Conservation (phyloP, 1,284 basidiomycete genomes). For the Cerioporus squamosus region DNA sequence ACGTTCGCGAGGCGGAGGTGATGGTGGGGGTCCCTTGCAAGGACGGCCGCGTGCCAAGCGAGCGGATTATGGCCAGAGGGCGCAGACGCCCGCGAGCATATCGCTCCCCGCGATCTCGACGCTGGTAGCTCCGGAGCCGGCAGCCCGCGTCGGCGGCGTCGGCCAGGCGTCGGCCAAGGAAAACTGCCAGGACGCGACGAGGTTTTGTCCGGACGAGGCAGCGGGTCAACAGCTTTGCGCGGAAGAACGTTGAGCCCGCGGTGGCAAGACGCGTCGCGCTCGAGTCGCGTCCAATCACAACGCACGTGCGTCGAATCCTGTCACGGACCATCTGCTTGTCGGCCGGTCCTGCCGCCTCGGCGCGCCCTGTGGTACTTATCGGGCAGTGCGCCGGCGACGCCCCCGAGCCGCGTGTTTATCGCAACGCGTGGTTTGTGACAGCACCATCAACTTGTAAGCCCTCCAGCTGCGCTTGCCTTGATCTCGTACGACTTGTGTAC, state of each 20-base stretch:
- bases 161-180: not conserved
- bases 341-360: no score
- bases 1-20: constrained; percentile 10
- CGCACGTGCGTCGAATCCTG: constrained; percentile 13
- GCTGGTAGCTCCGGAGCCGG: no score
- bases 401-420: no score
- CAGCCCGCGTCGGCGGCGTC: no score
- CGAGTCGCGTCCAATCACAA: constrained; percentile 15
- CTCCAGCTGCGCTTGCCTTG: no score
- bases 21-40: not conserved
- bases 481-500: no score
- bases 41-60: constrained; percentile 18
- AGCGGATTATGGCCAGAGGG: not conserved
- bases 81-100: not conserved
- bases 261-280: not conserved
- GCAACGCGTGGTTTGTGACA: no score
- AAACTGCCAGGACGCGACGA: not conserved
- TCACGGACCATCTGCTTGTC: not conserved
- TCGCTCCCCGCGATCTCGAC: not conserved
- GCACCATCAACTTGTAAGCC: no score
- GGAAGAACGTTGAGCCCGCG: not conserved
- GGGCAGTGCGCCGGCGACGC: no score
- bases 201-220: no score
- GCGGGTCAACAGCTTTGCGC: not conserved
- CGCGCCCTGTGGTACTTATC: no score